Evolutionary conservation across 2,329 filamentous ascomycete genomes (phyloP).

Genomic region (Exutisphaerella laricina): DNA sequence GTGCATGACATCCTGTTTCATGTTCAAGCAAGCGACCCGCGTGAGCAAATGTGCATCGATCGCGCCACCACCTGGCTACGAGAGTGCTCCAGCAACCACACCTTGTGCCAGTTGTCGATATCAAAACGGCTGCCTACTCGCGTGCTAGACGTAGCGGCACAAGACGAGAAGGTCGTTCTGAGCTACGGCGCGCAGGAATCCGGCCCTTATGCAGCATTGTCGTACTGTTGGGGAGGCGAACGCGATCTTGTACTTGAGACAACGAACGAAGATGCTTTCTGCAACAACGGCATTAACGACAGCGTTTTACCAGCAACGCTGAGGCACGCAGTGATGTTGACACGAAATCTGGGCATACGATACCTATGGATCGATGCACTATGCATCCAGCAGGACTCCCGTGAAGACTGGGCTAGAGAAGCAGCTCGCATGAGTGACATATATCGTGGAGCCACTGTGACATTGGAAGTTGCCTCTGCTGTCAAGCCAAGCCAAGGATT

Average conservation of each 20-base stretch:
- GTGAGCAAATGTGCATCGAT: too few species aligned
- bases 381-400: constrained; percentile 9
- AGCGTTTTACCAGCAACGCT: constrained; percentile 3
- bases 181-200: too few species aligned
- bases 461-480: constrained; percentile 10
- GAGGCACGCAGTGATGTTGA: constrained; percentile 4
- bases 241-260: constrained; percentile 5
- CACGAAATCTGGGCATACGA: constrained; percentile 2
- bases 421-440: constrained; percentile 11
- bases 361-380: constrained; percentile 12
- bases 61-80: too few species aligned
- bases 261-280: neutral
- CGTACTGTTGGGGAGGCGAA: constrained; percentile 12
- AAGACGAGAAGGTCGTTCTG: too few species aligned
- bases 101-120: too few species aligned
- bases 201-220: constrained; percentile 11
- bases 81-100: too few species aligned
- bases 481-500: constrained; percentile 7
- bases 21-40: too few species aligned
- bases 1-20: too few species aligned
- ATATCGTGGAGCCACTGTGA: constrained; percentile 8
- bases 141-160: too few species aligned
- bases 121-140: too few species aligned
- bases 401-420: constrained; percentile 11
- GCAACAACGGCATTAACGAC: constrained; percentile 1